Base-by-base conservation (phyloP, 2,329 filamentous ascomycete species). In the Fusarium oligoseptatum region DNA sequence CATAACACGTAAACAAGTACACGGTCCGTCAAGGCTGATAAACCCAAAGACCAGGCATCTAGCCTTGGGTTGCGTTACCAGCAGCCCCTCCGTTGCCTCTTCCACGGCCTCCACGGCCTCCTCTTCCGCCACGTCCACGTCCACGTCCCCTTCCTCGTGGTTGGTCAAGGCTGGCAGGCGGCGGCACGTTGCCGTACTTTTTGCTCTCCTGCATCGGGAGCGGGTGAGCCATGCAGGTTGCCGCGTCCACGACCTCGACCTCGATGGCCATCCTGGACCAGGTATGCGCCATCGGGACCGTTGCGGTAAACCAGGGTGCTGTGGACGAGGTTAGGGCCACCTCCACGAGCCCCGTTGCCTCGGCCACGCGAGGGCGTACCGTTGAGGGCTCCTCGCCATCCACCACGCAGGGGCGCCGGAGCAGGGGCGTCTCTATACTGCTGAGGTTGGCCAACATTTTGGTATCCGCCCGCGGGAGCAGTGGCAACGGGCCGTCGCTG, bases 391-490 rank as follows among this genome's bases (percentile, higher is more conserved):
- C 89, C 88, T 52, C 90, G 88, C 86, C 88, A 93, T 27, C 85
- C 85, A 2, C 89, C 89, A 32, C 87, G 85, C 32, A 92, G 84
- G 15, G 90, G 86, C 11, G 85, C 82, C 15, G 90, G 91, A 1
- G 88, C 83, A 1, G 87, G 76, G 17, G 90, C 88, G 72, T 92
- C 89, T 70, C 84, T 87, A 76, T 88, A 89, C 81, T 96, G 93
- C 81, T 96, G 93, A 68, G 88, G 86, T 34, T 91, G 89, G 68
- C 89, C 88, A 15, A 89, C 87, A 37, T 87, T 83, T 85, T 89
- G 77, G 86, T 87, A 77, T 15, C 85, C 84, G 12, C 88, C 85
- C 8, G 22, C 55, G 0, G 91, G 85, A 1, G 89, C 87, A 14
- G 87, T 86, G 17, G 85, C 77, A 5, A 85, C 81, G 10, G 86